These are phyloP conservation scores for Boletus insuetus DNA, from an alignment of 768 basidiomycete genomes.

Conservation along the genomic window DNA sequence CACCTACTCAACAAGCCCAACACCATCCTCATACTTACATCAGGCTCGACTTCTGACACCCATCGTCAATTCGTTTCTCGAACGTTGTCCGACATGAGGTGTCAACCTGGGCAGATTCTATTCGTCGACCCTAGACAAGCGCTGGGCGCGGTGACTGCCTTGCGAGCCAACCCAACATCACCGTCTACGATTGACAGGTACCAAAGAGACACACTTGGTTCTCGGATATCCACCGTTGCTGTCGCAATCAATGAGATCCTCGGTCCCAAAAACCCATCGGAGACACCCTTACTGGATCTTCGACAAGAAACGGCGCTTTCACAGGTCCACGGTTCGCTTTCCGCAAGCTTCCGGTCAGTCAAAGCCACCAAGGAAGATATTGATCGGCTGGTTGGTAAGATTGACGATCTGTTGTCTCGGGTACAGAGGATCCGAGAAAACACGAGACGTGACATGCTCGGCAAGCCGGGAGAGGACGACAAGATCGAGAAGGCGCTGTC, in stretches of 20 bases:
- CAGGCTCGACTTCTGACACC: slow-evolving; percentile 21
- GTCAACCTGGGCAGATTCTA: slow-evolving; percentile 34
- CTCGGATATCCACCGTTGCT: slow-evolving; percentile 52
- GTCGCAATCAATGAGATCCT: slow-evolving; percentile 34
- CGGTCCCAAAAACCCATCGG: not conserved
- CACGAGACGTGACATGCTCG: slow-evolving; percentile 39
- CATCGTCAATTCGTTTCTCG: slow-evolving; percentile 18
- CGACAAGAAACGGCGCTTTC: slow-evolving; percentile 37
- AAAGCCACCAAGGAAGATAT: slow-evolving; percentile 30
- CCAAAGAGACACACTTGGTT: slow-evolving; percentile 59
- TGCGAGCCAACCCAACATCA: slow-evolving; percentile 47
- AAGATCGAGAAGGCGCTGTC: slow-evolving; percentile 29
- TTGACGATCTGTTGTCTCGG: slow-evolving; percentile 36
- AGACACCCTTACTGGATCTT: slow-evolving; percentile 22
- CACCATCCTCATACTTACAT: slow-evolving; percentile 44
- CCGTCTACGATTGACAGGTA: slow-evolving; percentile 57
- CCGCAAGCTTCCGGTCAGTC: slow-evolving; percentile 35
- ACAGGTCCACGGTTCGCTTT: slow-evolving; percentile 41
- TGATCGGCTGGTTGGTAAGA: slow-evolving; percentile 33
- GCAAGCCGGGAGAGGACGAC: slow-evolving; percentile 21
- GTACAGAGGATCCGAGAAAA: slow-evolving; percentile 40
- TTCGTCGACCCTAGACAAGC: slow-evolving; percentile 62
- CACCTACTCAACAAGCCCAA: slow-evolving; percentile 37
- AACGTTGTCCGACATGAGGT: slow-evolving; percentile 21
- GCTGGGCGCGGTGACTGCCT: slow-evolving; percentile 45